Percentiles rank a stretch among this genome's conserved stretches.
phyloP scores from a whole-genome alignment of 257 asterid genomes.

The Parsonsia alboflavescens region DNA sequence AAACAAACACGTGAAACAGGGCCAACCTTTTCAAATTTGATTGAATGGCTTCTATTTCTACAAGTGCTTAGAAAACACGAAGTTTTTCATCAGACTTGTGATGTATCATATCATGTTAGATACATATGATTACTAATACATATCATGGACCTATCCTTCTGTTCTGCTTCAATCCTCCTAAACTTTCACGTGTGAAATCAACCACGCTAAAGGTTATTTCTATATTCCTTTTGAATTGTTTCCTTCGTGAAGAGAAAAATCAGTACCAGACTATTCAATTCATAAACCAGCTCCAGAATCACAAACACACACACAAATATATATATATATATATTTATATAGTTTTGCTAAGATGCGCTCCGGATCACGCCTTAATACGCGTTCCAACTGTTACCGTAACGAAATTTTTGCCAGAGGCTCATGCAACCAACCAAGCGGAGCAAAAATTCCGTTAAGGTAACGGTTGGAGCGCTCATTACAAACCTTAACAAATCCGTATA shows the following conservation, averaged over 20 bases:
- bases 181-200: neutral
- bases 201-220: neutral
- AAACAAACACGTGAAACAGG: slow-evolving; percentile 3
- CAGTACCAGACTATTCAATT: neutral
- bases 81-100: neutral
- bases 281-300: neutral
- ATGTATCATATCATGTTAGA: neutral
- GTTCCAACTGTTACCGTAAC: no score
- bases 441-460: no score
- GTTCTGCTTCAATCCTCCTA: neutral
- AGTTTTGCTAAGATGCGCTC: no score
- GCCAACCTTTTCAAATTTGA: neutral
- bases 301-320: no score
- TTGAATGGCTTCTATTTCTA: neutral
- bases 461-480: no score
- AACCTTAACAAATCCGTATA: no score
- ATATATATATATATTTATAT: neutral
- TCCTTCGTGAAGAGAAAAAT: neutral
- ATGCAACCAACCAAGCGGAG: no score
- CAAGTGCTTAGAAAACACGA: neutral
- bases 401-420: no score
- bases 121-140: neutral
- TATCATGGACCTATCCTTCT: neutral
- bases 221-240: neutral
- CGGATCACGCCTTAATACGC: no score